These are phyloP conservation scores for Hypoxylon sp. DNA, from an alignment of 2,329 filamentous ascomycete genomes.

Conservation along the genomic window DNA sequence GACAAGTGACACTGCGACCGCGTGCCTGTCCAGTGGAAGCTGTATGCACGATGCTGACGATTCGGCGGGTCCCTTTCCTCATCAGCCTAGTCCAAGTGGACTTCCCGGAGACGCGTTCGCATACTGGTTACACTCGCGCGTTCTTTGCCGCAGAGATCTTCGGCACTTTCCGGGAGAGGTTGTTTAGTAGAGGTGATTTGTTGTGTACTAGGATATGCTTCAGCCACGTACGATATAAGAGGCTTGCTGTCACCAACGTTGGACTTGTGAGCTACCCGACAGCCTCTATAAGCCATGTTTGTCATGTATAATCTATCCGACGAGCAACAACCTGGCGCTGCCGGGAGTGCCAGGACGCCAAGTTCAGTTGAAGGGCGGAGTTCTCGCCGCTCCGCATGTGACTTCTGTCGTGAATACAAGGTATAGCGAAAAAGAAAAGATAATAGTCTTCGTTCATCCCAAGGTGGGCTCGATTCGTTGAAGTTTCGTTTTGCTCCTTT, in stretches of 20 bases:
- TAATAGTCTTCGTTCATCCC: neutral
- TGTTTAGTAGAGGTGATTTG: neutral
- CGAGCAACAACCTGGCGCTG: neutral
- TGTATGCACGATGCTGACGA: neutral
- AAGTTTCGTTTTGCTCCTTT: neutral
- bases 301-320: neutral
- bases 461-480: neutral
- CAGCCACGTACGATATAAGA: neutral
- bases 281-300: neutral
- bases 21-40: neutral
- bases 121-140: neutral
- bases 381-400: neutral
- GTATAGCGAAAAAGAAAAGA: neutral
- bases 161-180: neutral
- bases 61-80: neutral
- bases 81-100: neutral
- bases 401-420: constrained; percentile 2
- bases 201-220: neutral
- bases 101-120: neutral
- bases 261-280: neutral
- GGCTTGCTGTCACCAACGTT: neutral
- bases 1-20: neutral
- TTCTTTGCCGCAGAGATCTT: neutral
- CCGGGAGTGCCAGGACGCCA: neutral
- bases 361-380: neutral